phyloP scores from a whole-genome alignment of 2,329 filamentous ascomycete genomes.

The Lomentospora prolificans region DNA sequence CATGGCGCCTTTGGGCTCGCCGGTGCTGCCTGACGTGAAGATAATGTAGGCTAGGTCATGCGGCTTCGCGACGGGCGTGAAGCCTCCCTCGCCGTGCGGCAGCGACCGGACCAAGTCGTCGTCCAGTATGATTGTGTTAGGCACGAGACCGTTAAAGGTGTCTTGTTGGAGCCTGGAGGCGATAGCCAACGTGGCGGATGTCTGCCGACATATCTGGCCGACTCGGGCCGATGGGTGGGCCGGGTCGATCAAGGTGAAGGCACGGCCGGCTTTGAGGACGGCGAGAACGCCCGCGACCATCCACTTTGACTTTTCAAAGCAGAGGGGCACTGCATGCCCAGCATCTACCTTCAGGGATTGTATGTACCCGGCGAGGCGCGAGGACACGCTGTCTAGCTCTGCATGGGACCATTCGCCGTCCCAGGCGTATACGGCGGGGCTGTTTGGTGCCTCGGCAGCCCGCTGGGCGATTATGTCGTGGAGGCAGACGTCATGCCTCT shows the following conservation, averaged over 20 bases:
- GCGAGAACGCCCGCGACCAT: slow-evolving; percentile 14
- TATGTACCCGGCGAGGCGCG: neutral
- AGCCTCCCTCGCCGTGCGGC: neutral
- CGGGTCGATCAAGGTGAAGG: slow-evolving; percentile 15
- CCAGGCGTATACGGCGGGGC: neutral
- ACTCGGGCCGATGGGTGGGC: slow-evolving; percentile 10
- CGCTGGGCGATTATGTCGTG: neutral
- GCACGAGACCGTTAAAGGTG: neutral
- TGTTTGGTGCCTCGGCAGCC: neutral
- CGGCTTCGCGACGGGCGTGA: neutral
- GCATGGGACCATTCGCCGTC: neutral
- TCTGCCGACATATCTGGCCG: slow-evolving; percentile 4
- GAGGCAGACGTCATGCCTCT: neutral
- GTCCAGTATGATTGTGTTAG: neutral
- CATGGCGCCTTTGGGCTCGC: slow-evolving; percentile 40
- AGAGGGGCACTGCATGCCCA: slow-evolving; percentile 10
- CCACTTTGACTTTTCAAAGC: slow-evolving; percentile 15
- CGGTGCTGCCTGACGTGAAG: slow-evolving; percentile 45
- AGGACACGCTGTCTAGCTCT: neutral
- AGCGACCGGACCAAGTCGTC: neutral
- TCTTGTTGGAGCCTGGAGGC: neutral
- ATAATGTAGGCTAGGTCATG: slow-evolving; percentile 27
- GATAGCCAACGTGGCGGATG: slow-evolving; percentile 5
- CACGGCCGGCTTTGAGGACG: slow-evolving; percentile 15
- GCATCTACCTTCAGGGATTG: neutral